These are phyloP conservation scores for Trichosporon asahii DNA, from an alignment of 1,284 basidiomycete species.

Conservation along the genomic window DNA sequence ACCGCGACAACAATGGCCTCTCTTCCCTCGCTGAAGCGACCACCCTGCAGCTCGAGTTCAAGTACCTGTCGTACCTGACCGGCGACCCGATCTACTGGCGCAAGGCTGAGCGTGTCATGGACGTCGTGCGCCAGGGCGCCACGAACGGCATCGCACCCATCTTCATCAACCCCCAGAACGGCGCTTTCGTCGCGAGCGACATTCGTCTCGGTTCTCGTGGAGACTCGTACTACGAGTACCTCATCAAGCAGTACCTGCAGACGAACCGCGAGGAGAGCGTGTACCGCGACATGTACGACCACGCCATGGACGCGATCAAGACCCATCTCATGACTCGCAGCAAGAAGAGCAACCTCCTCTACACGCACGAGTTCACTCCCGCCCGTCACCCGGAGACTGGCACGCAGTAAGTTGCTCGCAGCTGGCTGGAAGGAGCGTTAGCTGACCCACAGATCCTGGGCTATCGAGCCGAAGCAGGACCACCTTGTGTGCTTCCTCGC, in stretches of 20 bases:
- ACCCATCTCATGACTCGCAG: conserved; percentile 67
- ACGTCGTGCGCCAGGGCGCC: conserved; percentile 40
- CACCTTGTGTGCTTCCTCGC: conserved; percentile 94
- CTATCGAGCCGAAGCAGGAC: conserved; percentile 80
- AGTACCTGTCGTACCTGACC: conserved; percentile 78
- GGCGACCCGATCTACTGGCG: conserved; percentile 76
- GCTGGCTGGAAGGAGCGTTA: background rate
- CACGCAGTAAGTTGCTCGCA: conserved; percentile 34
- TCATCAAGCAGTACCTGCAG: conserved; percentile 66
- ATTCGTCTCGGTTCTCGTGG: conserved; percentile 88
- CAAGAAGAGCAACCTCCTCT: conserved; percentile 61
- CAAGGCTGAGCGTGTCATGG: conserved; percentile 67
- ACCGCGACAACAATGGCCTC: conserved; percentile 63
- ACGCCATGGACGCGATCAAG: conserved; percentile 77
- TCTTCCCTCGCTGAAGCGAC: conserved; percentile 80
- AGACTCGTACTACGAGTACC: conserved; percentile 93
- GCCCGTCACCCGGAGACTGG: conserved; percentile 36
- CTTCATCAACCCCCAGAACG: conserved; percentile 68
- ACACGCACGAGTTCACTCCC: conserved; percentile 71
- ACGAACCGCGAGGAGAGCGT: conserved; percentile 68
- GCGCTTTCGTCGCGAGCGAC: conserved; percentile 67
- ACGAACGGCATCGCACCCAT: conserved; percentile 70
- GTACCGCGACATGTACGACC: conserved; percentile 84
- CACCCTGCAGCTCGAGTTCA: conserved; percentile 83
- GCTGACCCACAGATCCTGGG: conserved; percentile 59